phyloP scores from a whole-genome alignment of 2,329 filamentous ascomycete genomes.

The Mycocentrospora acerina region DNA sequence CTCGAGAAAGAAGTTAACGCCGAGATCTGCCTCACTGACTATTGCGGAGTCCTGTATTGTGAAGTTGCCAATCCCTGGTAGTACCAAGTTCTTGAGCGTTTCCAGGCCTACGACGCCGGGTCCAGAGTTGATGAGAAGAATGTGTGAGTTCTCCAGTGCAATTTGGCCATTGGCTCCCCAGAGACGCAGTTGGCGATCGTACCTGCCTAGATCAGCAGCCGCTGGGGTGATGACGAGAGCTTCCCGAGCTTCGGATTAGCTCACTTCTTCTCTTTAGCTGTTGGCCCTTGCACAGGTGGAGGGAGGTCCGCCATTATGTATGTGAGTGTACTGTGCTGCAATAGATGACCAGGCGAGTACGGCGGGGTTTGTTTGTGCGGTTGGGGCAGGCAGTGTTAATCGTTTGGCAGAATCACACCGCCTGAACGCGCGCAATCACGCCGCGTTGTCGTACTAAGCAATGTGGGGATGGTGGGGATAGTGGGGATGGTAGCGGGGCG shows the following conservation, averaged over 20 bases:
- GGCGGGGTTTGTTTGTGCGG: constrained; percentile 1
- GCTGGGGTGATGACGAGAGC: constrained; percentile 1
- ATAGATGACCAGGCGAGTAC: neutral
- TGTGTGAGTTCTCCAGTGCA: constrained; percentile 84
- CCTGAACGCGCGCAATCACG: too few relatives aligned
- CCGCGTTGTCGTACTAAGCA: too few relatives aligned
- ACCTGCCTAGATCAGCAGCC: constrained; percentile 54
- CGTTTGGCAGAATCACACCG: too few relatives aligned
- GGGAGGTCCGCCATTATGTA: constrained; percentile 40
- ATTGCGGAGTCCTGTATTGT: constrained; percentile 80
- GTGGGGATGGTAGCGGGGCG: neutral
- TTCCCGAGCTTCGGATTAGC: constrained; percentile 1
- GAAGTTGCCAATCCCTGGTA: constrained; percentile 88
- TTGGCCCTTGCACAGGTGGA: constrained; percentile 44
- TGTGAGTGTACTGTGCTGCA: neutral
- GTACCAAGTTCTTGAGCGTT: constrained; percentile 92
- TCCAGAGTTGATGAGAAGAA: constrained; percentile 87
- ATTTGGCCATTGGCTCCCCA: constrained; percentile 93
- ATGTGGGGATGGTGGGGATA: neutral
- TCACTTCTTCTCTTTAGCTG: constrained; percentile 55
- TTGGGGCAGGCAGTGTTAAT: constrained; percentile 1
- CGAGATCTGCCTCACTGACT: constrained; percentile 81
- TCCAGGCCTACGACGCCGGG: constrained; percentile 87
- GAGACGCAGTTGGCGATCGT: constrained; percentile 90
- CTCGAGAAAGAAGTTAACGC: constrained; percentile 96